Evolutionary conservation across 352 stramenopile genomes (phyloP).

Genomic region (Globisporangium cystogenes): DNA sequence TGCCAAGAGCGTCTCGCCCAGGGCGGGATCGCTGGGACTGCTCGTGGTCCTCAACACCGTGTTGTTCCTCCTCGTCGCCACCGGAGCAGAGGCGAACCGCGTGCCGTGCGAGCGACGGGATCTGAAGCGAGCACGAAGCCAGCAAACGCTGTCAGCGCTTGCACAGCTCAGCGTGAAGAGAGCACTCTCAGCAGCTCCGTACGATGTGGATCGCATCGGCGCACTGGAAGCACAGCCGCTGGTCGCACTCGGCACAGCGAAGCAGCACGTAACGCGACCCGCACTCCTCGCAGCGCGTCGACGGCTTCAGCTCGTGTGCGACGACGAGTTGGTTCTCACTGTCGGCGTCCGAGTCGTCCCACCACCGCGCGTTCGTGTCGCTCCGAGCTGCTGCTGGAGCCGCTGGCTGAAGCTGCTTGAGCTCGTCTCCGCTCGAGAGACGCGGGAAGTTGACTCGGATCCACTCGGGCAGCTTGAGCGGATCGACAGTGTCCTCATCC

Average conservation of each 20-base stretch:
- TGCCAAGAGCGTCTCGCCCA: too few relatives aligned
- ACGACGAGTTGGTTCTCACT: not conserved
- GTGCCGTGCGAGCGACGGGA: conserved; percentile 36
- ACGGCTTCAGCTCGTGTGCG: not conserved
- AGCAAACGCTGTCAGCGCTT: not conserved
- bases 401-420: conserved; percentile 7
- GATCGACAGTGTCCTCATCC: not conserved
- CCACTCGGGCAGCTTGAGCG: conserved; percentile 22
- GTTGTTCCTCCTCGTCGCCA: not conserved
- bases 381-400: not conserved
- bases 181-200: conserved; percentile 3
- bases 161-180: too few relatives aligned
- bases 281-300: conserved; percentile 53
- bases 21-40: too few relatives aligned
- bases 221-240: conserved; percentile 52
- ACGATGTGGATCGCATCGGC: conserved; percentile 77
- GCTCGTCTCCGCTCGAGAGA: conserved; percentile 16
- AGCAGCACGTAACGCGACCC: conserved; percentile 17
- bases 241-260: conserved; percentile 37
- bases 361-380: not conserved
- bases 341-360: not conserved
- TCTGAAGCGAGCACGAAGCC: conserved; percentile 22
- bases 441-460: conserved; percentile 30
- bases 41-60: not conserved
- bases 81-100: conserved; percentile 11